Percentiles rank a stretch among this genome's conserved stretches.
These are phyloP conservation scores for Tulasnella calospora DNA, from an alignment of 768 basidiomycete species.

Conservation along the genomic window DNA sequence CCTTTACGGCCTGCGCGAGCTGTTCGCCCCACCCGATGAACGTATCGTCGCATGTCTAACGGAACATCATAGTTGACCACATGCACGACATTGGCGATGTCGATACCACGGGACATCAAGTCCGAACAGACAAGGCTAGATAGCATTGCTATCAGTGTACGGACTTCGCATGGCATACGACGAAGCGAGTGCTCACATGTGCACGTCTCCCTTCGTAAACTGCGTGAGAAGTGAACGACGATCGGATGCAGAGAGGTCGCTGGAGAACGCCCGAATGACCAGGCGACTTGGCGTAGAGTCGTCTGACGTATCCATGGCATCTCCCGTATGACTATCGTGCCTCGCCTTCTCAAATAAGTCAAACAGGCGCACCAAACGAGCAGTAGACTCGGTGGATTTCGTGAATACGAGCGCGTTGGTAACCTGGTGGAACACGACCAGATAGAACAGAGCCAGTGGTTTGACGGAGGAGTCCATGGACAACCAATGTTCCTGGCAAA, in stretches of 20 bases:
- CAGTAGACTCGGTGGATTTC: conserved; percentile 90
- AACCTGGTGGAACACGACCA: conserved; percentile 60
- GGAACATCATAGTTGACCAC: conserved; percentile 95
- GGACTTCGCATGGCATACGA: not conserved
- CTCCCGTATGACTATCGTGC: conserved; percentile 29
- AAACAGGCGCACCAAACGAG: conserved; percentile 73
- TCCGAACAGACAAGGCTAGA: conserved; percentile 91
- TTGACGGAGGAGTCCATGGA: conserved; percentile 74
- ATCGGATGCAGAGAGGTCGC: conserved; percentile 69
- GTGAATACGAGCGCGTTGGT: conserved; percentile 85
- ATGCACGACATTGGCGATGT: conserved; percentile 85
- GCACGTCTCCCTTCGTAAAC: conserved; percentile 74
- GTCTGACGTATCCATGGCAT: conserved; percentile 29
- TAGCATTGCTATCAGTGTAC: not conserved
- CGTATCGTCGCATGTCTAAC: conserved; percentile 97
- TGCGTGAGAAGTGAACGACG: conserved; percentile 71
- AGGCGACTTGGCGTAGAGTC: conserved; percentile 29
- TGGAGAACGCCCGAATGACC: conserved; percentile 72
- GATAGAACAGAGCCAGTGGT: conserved; percentile 83
- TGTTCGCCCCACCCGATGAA: conserved; percentile 94
- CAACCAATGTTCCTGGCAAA: conserved; percentile 74
- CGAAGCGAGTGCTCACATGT: conserved; percentile 57
- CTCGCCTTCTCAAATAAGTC: conserved; percentile 67
- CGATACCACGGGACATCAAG: conserved; percentile 91
- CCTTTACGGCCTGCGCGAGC: conserved; percentile 87